These are phyloP conservation scores for Onygena corvina DNA, from an alignment of 2,329 filamentous ascomycete genomes.

Conservation along the genomic window DNA sequence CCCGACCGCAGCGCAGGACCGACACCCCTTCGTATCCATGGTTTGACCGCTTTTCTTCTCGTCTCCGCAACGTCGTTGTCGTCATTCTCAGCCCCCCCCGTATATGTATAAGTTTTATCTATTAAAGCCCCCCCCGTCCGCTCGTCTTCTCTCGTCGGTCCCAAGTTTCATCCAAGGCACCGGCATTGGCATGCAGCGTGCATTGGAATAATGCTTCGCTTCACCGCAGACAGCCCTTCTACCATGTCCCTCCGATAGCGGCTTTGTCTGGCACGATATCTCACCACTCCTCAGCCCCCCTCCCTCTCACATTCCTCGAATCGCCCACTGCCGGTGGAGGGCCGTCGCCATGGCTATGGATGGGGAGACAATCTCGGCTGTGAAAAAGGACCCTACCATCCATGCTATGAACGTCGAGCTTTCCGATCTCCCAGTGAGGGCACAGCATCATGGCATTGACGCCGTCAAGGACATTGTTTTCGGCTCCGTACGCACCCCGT, in stretches of 20 bases:
- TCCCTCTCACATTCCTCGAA: neutral
- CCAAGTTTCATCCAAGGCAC: neutral
- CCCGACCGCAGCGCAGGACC: too few species aligned
- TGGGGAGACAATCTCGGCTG: slow-evolving; percentile 23
- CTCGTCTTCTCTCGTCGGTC: too few species aligned
- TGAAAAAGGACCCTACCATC: slow-evolving; percentile 16
- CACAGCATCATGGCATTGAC: slow-evolving; percentile 44
- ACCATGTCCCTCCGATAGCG: slow-evolving; percentile 24
- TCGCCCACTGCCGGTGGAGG: neutral
- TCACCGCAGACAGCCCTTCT: slow-evolving; percentile 9
- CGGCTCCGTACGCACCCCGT: slow-evolving; percentile 57
- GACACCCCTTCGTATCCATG: neutral
- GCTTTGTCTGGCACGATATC: neutral
- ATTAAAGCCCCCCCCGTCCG: neutral
- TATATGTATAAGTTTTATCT: neutral
- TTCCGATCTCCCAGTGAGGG: slow-evolving; percentile 24
- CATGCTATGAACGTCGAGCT: slow-evolving; percentile 33
- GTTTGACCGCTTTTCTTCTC: neutral
- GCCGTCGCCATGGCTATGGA: slow-evolving; percentile 7
- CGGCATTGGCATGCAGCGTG: neutral
- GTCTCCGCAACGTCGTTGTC: slow-evolving; percentile 5
- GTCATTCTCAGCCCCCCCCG: slow-evolving; percentile 3
- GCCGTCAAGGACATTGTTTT: slow-evolving; percentile 77
- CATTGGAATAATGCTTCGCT: slow-evolving; percentile 9
- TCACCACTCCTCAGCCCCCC: neutral